These are phyloP conservation scores for Podosphaera aphanis DNA, from an alignment of 2,329 filamentous ascomycete genomes.

Conservation along the genomic window DNA sequence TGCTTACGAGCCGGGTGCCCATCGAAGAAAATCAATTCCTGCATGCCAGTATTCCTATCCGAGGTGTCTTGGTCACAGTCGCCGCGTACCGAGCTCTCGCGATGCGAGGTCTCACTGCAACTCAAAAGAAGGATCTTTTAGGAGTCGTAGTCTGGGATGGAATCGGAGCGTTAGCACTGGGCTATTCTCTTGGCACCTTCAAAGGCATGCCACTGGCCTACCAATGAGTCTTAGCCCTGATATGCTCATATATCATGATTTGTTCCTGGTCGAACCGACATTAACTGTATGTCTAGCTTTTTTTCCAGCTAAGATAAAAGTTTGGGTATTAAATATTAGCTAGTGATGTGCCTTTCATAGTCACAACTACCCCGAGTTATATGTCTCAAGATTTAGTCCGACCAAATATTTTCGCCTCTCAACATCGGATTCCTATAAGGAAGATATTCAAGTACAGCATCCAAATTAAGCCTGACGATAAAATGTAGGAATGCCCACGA, in stretches of 20 bases:
- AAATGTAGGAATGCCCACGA: too few relatives aligned
- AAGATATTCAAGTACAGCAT: too few relatives aligned
- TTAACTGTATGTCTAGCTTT: neutral
- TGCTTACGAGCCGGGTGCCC: constrained; percentile 7
- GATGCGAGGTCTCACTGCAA: constrained; percentile 1
- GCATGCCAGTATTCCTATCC: constrained; percentile 3
- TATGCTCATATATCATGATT: neutral
- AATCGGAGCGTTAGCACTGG: constrained; percentile 1
- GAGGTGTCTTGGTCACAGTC: constrained; percentile 2
- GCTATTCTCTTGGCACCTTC: constrained; percentile 3
- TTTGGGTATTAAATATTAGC: too few relatives aligned
- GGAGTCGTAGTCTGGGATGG: constrained; percentile 4
- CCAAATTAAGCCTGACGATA: too few relatives aligned
- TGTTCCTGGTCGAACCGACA: too few relatives aligned
- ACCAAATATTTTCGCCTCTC: too few relatives aligned
- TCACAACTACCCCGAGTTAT: too few relatives aligned
- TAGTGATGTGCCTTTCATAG: too few relatives aligned
- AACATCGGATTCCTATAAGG: too few relatives aligned
- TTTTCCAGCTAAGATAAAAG: too few relatives aligned
- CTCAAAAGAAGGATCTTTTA: constrained; percentile 3
- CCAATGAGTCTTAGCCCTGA: neutral
- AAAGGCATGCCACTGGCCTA: neutral
- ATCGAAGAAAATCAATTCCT: constrained; percentile 9
- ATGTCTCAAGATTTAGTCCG: too few relatives aligned
- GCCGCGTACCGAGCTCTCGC: constrained; percentile 1